phyloP scores from a whole-genome alignment of 768 basidiomycete species.

The Fomitopsis serialis region DNA sequence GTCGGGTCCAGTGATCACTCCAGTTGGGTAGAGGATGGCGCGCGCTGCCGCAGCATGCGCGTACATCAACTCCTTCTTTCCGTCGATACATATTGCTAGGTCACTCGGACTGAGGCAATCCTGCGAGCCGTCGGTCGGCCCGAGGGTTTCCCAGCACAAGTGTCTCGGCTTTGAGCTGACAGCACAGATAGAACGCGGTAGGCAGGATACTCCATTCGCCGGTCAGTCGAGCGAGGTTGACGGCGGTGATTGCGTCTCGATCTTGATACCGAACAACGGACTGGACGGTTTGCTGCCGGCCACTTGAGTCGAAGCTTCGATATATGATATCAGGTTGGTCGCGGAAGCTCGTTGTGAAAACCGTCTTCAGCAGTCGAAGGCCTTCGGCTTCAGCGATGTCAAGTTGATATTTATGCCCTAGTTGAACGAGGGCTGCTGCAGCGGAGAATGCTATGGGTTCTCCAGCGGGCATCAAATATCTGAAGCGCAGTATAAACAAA shows the following conservation, averaged over 20 bases:
- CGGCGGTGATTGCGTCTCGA: conserved; percentile 11
- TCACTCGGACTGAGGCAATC: neutral
- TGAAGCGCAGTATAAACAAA: too few species aligned
- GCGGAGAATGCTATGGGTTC: neutral
- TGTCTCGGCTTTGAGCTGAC: conserved; percentile 8
- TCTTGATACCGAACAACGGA: neutral
- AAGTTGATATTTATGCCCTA: conserved; percentile 2
- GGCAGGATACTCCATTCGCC: conserved; percentile 11
- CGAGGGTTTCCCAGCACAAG: neutral
- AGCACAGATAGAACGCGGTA: conserved; percentile 16
- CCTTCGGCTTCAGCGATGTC: neutral
- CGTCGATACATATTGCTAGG: neutral
- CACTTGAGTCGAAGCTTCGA: neutral
- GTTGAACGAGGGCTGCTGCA: neutral
- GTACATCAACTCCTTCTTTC: too few species aligned
- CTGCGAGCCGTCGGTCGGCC: neutral
- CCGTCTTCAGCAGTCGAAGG: neutral
- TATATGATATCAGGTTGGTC: neutral
- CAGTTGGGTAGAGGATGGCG: too few species aligned
- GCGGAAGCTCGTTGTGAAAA: neutral
- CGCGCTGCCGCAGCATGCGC: too few species aligned
- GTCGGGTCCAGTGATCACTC: too few species aligned
- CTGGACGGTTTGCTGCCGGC: too few species aligned
- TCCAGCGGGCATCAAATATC: too few species aligned
- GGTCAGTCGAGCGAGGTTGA: conserved; percentile 15